Evolutionary conservation across 2,329 filamentous ascomycete species (phyloP).

Genomic region (Celoporthe dispersa): DNA sequence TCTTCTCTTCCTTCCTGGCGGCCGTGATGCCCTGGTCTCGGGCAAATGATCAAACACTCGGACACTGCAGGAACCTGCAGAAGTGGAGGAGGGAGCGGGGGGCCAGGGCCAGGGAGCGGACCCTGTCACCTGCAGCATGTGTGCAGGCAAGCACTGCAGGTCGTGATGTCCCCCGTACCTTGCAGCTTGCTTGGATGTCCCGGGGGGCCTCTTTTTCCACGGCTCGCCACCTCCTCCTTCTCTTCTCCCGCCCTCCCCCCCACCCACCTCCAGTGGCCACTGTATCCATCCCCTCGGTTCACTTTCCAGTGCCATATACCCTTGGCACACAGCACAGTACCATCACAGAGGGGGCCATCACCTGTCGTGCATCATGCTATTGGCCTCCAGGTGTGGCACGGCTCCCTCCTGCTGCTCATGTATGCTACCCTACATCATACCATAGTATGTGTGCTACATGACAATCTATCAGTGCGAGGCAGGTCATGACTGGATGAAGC

Average conservation of each 20-base stretch:
- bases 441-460: neutral
- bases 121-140: constrained; percentile 8
- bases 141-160: constrained; percentile 5
- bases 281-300: neutral
- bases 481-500: neutral
- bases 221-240: neutral
- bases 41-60: constrained; percentile 6
- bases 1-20: neutral
- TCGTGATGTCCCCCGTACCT: constrained; percentile 12
- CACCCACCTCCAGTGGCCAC: neutral
- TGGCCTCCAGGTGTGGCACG: neutral
- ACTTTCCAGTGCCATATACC: neutral
- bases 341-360: neutral
- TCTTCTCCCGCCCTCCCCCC: neutral
- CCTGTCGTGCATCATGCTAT: neutral
- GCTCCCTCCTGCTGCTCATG: neutral
- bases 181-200: constrained; percentile 5
- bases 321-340: neutral
- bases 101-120: neutral
- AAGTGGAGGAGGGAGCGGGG: neutral
- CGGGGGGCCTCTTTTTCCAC: neutral
- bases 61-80: constrained; percentile 5
- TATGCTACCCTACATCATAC: neutral
- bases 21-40: neutral
- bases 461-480: neutral